Base-by-base conservation (phyloP, 2,329 filamentous ascomycete genomes). In the Alternaria gansuensis region DNA sequence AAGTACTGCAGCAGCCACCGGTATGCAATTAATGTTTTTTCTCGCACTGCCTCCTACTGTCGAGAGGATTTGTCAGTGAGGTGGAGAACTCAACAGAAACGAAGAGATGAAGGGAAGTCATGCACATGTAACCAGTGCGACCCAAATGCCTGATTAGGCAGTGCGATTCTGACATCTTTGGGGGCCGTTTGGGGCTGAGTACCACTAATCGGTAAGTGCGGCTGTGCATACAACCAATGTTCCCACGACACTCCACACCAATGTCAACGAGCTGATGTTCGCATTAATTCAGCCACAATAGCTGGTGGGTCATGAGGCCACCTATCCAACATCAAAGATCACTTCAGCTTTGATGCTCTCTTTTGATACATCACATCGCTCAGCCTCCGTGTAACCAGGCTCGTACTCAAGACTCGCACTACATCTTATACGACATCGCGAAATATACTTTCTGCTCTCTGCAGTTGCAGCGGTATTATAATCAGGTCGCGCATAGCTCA, bases 121-220 rank as follows among this genome's bases (percentile, higher is more conserved):
- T 39, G 40, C 50, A 23, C 21, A 41, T 36, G 44, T 59, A 34
- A 63, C 26, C 54, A 56, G 55, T 59, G 37, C 45, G 46, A 58
- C 52, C 26, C 36, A 29, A 33, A 33, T 40, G 46, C 36, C 49
- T 33, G 50, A 41, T 41, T 53, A 57, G 57, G 57, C 59, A 63
- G 43, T 37, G 41, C 39, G 46, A 37, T 51, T 51, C 45, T 51
- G 51, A 31, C 56, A 59, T 29, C 55, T 61, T 54, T 67, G 62
- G 62, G 62, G 64, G 60, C 63, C 51, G 24, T 56, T 56, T 52
- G 61, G 57, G 65, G 65, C 63, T 56, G 59, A 67, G 54, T 36
- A 58, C 49, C 53, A 44, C 43, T 52, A 59, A 57, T 56, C 29
- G 57, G 43, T 65, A 54, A 46, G 17, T 51, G 62, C 59, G 53